These are phyloP conservation scores for Tulasnella sp. DNA, from an alignment of 768 basidiomycete genomes.

Conservation along the genomic window DNA sequence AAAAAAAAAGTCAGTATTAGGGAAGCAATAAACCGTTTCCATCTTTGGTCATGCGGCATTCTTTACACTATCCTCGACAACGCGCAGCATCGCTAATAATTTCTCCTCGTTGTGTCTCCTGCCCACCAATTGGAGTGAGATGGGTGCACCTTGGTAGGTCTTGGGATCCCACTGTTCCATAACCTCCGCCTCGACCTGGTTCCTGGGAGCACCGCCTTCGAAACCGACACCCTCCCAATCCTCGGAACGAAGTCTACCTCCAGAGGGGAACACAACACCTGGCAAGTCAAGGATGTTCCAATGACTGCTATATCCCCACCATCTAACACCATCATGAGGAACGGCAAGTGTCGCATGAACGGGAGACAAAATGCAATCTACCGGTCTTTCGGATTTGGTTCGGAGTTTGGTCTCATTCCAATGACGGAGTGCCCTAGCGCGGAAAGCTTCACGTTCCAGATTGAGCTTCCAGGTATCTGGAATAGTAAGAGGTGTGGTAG, in stretches of 20 bases:
- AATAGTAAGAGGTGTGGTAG: slow-evolving; percentile 30
- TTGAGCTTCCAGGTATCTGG: slow-evolving; percentile 36
- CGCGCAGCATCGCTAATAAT: slow-evolving; percentile 33
- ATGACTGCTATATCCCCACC: slow-evolving; percentile 40
- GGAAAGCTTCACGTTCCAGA: slow-evolving; percentile 32
- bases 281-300: slow-evolving; percentile 43
- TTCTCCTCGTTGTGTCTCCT: slow-evolving; percentile 39
- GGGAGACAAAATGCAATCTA: slow-evolving; percentile 39
- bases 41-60: neutral
- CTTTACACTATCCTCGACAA: slow-evolving; percentile 28
- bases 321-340: slow-evolving; percentile 36
- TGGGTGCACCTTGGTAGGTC: slow-evolving; percentile 33
- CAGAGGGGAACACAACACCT: slow-evolving; percentile 36
- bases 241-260: too few species aligned
- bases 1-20: neutral
- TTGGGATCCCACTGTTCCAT: slow-evolving; percentile 31
- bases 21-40: too few species aligned
- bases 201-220: slow-evolving; percentile 24
- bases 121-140: slow-evolving; percentile 39
- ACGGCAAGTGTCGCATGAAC: slow-evolving; percentile 36
- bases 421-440: slow-evolving; percentile 30
- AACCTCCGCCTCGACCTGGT: slow-evolving; percentile 28
- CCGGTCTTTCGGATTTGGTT: slow-evolving; percentile 33
- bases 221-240: too few species aligned
- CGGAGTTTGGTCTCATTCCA: slow-evolving; percentile 33